phyloP scores from a whole-genome alignment of 345 rosid genomes.

The Clarkia xantiana region DNA sequence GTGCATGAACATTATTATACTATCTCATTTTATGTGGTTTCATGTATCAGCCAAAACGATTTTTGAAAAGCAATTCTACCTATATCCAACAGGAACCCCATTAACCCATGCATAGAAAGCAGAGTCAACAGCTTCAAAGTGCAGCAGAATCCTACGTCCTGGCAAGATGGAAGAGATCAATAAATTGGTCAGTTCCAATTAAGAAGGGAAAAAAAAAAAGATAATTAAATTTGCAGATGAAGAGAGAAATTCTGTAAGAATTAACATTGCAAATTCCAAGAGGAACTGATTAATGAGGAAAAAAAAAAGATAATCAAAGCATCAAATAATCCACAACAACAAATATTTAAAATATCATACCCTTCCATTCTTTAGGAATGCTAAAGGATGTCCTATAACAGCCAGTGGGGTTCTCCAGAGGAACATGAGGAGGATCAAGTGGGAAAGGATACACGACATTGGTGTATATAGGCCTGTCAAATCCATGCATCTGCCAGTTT shows the following conservation, averaged over 20 bases:
- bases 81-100: conserved; percentile 79
- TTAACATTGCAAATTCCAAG: background rate
- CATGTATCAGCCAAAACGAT: background rate
- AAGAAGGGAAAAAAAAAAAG: background rate
- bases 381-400: conserved; percentile 79
- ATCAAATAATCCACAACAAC: background rate
- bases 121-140: conserved; percentile 96
- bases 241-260: too few relatives aligned
- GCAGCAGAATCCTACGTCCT: conserved; percentile 91
- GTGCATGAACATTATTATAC: background rate
- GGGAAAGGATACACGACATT: conserved; percentile 68
- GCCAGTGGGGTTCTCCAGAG: conserved; percentile 82
- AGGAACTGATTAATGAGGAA: background rate
- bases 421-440: conserved; percentile 66
- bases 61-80: conserved; percentile 24
- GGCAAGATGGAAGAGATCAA: background rate
- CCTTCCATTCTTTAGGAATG: conserved; percentile 75
- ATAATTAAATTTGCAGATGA: background rate
- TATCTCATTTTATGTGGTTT: too few relatives aligned
- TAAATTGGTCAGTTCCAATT: background rate
- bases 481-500: conserved; percentile 97
- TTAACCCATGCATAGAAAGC: conserved; percentile 90
- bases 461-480: conserved; percentile 83
- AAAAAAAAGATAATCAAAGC: background rate
- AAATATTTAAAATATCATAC: conserved; percentile 23